Conservation (phyloP, 2,329 filamentous ascomycete species). For the Fusarium succisae region DNA sequence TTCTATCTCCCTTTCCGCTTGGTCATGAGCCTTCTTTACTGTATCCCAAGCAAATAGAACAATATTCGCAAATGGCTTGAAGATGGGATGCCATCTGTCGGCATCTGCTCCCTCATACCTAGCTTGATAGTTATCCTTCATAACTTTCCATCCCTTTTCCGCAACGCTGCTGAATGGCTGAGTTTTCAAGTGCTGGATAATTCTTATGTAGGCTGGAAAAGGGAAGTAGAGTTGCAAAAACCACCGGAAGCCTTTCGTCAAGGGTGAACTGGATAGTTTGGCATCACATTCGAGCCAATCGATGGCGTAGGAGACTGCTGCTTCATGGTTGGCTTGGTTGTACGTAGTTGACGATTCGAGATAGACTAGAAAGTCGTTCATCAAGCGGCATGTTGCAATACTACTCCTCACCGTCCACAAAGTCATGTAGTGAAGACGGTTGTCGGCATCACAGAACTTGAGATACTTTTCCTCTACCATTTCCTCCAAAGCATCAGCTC, state of each 20-base stretch:
- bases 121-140: conserved; percentile 2
- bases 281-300: conserved; percentile 51
- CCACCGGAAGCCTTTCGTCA: conserved; percentile 50
- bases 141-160: neutral
- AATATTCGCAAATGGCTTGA: neutral
- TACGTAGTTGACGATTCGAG: conserved; percentile 29
- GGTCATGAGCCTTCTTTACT: neutral
- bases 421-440: conserved; percentile 54
- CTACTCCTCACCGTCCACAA: conserved; percentile 51
- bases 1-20: neutral
- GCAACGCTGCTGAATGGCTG: neutral
- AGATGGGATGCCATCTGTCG: neutral
- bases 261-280: conserved; percentile 43
- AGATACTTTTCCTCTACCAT: conserved; percentile 59
- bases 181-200: conserved; percentile 47
- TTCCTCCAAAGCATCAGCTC: conserved; percentile 47
- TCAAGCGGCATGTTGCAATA: conserved; percentile 59
- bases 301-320: conserved; percentile 45
- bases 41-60: neutral
- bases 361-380: conserved; percentile 56
- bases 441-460: conserved; percentile 49
- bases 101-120: neutral
- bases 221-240: conserved; percentile 50
- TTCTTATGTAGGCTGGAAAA: conserved; percentile 52
- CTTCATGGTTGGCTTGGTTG: conserved; percentile 44